phyloP scores from a whole-genome alignment of 176 grass and related monocot genomes.

The Canna indica region DNA sequence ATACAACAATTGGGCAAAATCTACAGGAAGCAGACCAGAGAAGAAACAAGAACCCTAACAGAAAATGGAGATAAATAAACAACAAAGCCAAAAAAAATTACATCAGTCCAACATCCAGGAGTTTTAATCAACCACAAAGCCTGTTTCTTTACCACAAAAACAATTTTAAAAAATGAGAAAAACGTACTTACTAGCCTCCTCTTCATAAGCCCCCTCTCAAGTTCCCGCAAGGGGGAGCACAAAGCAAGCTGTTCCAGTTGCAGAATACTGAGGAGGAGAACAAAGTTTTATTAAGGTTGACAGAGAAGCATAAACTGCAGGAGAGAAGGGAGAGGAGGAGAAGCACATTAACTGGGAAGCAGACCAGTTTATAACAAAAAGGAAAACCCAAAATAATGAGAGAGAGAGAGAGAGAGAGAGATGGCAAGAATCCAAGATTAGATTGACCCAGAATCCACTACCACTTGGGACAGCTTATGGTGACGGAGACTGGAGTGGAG shows the following conservation, averaged over 20 bases:
- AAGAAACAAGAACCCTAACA: neutral
- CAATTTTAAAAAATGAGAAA: slow-evolving; percentile 15
- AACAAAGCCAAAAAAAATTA: neutral
- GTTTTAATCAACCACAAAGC: slow-evolving; percentile 4
- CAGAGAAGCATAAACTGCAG: neutral
- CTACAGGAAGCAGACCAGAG: neutral
- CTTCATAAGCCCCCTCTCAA: slow-evolving; percentile 55
- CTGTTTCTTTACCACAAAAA: slow-evolving; percentile 8
- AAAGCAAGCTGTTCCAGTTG: neutral
- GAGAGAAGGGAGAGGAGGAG: neutral
- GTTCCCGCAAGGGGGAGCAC: neutral
- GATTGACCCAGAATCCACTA: neutral
- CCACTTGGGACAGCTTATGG: neutral
- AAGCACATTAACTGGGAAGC: neutral
- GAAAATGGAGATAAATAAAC: neutral
- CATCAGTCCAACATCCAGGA: neutral
- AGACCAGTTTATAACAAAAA: neutral
- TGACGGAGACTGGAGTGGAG: neutral
- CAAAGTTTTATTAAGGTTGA: no score
- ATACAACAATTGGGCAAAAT: neutral
- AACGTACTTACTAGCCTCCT: slow-evolving; percentile 75
- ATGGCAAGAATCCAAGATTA: neutral
- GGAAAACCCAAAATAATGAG: no score
- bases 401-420: neutral
- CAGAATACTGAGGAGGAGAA: neutral